A percentile compares a stretch with the other conserved stretches of the same genome.
Evolutionary conservation across 495 filamentous ascomycete genomes (phyloP).

Genomic region (Neurospora sp.): DNA sequence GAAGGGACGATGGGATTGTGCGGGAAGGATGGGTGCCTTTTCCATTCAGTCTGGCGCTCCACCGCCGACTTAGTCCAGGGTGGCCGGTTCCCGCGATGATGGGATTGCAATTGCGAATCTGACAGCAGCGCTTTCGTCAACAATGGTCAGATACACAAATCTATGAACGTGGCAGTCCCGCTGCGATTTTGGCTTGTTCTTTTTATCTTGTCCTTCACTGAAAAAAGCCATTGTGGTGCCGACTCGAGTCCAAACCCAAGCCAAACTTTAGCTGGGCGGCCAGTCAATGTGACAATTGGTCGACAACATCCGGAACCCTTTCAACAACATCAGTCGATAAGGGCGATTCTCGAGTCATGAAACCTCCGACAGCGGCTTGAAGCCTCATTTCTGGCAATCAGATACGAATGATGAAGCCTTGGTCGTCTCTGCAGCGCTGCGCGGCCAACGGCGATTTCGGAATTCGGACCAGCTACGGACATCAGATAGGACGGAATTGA

Average conservation of each 20-base stretch:
- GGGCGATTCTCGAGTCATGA: background rate
- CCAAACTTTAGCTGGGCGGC: background rate
- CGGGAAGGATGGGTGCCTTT: background rate
- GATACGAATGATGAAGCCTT: background rate
- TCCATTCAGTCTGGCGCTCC: background rate
- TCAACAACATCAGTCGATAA: background rate
- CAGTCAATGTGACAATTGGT: background rate
- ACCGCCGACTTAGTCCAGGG: background rate
- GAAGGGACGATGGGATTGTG: background rate
- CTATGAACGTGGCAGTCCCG: background rate
- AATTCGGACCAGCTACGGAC: background rate
- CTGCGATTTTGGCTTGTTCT: background rate
- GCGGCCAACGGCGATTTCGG: background rate
- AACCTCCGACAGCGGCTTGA: background rate
- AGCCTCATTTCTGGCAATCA: background rate
- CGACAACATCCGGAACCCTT: background rate
- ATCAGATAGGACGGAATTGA: background rate
- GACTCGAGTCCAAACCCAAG: background rate
- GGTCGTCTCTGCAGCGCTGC: background rate
- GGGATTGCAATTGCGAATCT: background rate
- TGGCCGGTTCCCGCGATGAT: background rate
- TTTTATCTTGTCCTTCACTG: background rate
- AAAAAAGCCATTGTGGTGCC: background rate
- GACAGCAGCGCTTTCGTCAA: background rate
- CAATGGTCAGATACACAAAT: background rate